Evolutionary conservation across 208 protist genomes (phyloP).

Genomic region (Leishmania lainsoni): DNA sequence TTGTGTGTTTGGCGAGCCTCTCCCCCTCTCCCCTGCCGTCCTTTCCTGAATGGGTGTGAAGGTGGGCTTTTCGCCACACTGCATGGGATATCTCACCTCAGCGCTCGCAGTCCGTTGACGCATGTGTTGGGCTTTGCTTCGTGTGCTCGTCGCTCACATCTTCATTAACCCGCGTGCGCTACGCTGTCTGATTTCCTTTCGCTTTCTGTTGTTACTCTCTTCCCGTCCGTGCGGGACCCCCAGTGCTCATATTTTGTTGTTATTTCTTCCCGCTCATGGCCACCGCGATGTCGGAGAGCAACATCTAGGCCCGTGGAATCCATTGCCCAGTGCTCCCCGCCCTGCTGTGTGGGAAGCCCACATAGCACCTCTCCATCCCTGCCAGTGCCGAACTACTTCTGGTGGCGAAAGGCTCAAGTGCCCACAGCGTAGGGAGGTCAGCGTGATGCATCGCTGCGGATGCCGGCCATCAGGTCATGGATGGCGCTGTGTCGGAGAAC

Average conservation of each 20-base stretch:
- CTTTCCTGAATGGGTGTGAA: not conserved
- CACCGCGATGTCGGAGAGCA: not conserved
- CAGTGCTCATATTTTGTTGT: not conserved
- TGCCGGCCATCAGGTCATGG: not conserved
- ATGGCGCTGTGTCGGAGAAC: not conserved
- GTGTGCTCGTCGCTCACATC: not conserved
- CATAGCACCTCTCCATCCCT: not conserved
- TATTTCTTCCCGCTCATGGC: not conserved
- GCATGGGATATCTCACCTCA: not conserved
- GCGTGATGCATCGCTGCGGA: not conserved
- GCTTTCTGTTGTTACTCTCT: constrained; percentile 6
- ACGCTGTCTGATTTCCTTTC: constrained; percentile 5
- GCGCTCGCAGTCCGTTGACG: not conserved
- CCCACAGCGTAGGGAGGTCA: not conserved
- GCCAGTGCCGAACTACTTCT: not conserved
- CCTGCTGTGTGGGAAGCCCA: not conserved
- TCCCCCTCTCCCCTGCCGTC: not conserved
- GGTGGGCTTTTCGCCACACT: not conserved
- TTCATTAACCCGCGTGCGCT: not conserved
- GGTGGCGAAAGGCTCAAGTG: not conserved
- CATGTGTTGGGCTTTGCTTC: not conserved
- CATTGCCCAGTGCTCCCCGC: not conserved
- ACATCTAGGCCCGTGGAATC: not conserved
- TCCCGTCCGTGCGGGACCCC: not conserved
- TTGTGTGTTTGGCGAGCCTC: too few species aligned